Percentiles rank a stretch among this genome's conserved stretches.
These are phyloP conservation scores for Phytophthora macrochlamydospora DNA, from an alignment of 352 stramenopile species.

Conservation along the genomic window DNA sequence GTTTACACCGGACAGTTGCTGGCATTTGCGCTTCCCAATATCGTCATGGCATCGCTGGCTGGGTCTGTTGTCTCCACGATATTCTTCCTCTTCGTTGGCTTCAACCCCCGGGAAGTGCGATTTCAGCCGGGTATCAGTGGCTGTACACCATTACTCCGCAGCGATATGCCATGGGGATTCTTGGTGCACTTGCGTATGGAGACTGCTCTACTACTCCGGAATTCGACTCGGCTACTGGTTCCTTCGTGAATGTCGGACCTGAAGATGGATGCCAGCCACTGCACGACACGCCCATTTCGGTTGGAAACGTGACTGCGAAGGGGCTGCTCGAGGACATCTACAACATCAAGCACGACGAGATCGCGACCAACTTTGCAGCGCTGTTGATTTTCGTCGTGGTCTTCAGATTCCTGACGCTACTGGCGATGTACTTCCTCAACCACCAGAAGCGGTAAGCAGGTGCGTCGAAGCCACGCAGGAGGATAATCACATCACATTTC, in stretches of 20 bases:
- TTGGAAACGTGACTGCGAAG: constrained; percentile 22
- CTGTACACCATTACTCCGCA: constrained; percentile 17
- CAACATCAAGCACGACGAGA: constrained; percentile 21
- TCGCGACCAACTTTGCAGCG: constrained; percentile 16
- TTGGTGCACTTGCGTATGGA: constrained; percentile 9
- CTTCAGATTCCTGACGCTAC: constrained; percentile 12
- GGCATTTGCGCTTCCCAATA: constrained; percentile 38
- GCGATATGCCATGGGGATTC: constrained; percentile 13
- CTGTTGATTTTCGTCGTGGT: constrained; percentile 13
- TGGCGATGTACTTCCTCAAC: constrained; percentile 27
- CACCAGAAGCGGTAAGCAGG: constrained; percentile 20
- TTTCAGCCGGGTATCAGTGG: constrained; percentile 33
- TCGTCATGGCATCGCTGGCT: constrained; percentile 36
- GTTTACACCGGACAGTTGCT: constrained; percentile 79
- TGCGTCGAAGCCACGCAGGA: too few species aligned
- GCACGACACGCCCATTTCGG: constrained; percentile 9
- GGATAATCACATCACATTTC: too few species aligned
- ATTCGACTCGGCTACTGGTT: background rate
- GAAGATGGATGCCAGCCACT: constrained; percentile 20
- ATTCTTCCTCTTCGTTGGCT: constrained; percentile 58
- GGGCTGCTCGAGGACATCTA: constrained; percentile 16
- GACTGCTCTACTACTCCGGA: constrained; percentile 15
- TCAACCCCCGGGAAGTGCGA: constrained; percentile 35
- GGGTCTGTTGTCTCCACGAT: constrained; percentile 43
- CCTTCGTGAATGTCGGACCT: constrained; percentile 11